Base-by-base conservation (phyloP, 2,329 filamentous ascomycete species). In the Ophiostoma fasciatum region DNA sequence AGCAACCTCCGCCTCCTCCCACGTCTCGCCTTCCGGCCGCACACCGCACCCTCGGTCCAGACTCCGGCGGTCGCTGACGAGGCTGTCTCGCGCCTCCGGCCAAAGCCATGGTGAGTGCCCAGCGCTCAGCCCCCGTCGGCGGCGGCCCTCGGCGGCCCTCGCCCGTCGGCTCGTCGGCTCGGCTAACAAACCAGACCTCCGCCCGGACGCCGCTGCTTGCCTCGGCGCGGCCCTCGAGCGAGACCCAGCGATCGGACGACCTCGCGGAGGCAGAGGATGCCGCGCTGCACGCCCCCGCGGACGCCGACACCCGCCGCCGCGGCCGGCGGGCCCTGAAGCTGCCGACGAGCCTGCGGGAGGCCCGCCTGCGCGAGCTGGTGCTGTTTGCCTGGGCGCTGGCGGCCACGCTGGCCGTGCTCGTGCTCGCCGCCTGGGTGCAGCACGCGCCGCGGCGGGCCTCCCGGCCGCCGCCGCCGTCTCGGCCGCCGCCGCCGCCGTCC, bases 301-400 rank as follows among this genome's bases (percentile, higher is more conserved):
- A 14, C 2, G 13, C n/a, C n/a, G n/a, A n/a, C n/a, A n/a, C n/a
- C n/a, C n/a, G 23, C 23, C 7, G 11, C 23, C 23, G 14, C 21
- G 12, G 26, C 15, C 4, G 17, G 19, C n/a, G 20, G 20, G 21
- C 13, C 13, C 19, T 19, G 10, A 19, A 23, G 28, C 7, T 9
- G 27, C 5, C 14, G n/a, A 25, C 13, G 3, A 1, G 21, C 29
- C 31, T 37, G 4, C 42, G 40, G 40, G 28, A 40, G 22, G 51
- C 51, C 40, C 70, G 71, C 55, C 54, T 70, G 38, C 73, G 80
- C 42, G 83, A 94, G 53, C 56, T 82, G 35, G 70, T 78, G 18
- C 61, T 93, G 43, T 87, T 94, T 52, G 59, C 70, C 33, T 94
- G 87, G 85, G 84, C 85, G 5, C 57, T 90, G 13, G 48, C 88